Conservation (phyloP, 2,329 filamentous ascomycete species). For the Pseudonectria buxi region DNA sequence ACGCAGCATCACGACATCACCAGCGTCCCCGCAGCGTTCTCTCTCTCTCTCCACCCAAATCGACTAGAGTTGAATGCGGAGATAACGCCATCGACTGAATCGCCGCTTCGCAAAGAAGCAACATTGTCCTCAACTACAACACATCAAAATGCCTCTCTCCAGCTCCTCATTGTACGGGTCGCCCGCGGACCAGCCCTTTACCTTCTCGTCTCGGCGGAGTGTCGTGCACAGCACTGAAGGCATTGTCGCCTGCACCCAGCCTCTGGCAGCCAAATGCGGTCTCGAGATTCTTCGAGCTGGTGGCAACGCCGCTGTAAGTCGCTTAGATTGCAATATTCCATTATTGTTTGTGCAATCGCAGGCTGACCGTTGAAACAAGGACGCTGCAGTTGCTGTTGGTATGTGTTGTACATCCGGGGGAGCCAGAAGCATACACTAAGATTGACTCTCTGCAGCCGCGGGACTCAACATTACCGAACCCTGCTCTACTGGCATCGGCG, state of each 20-base stretch:
- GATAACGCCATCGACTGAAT: too few species aligned
- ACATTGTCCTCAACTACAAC: too few species aligned
- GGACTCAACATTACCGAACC: constrained; percentile 92
- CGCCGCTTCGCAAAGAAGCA: too few species aligned
- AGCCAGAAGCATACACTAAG: background rate
- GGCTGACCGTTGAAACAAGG: constrained; percentile 40
- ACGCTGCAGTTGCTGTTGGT: constrained; percentile 93
- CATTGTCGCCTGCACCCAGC: constrained; percentile 85
- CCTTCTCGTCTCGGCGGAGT: constrained; percentile 74
- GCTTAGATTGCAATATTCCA: too few species aligned
- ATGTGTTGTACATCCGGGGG: constrained; percentile 24
- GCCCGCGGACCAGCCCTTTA: constrained; percentile 45
- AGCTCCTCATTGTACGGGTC: constrained; percentile 41
- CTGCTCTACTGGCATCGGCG: constrained; percentile 86
- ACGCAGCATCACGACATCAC: too few species aligned
- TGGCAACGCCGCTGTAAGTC: constrained; percentile 83
- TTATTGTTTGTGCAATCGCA: too few species aligned
- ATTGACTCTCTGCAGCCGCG: constrained; percentile 53
- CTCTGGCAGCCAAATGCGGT: constrained; percentile 81
- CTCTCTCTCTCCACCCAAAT: background rate
- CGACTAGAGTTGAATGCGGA: background rate
- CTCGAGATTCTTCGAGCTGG: constrained; percentile 78
- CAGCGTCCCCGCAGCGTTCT: background rate
- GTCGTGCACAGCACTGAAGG: constrained; percentile 90
- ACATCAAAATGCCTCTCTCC: constrained; percentile 38